Evolutionary conservation across 192 early-diverging fungal species (phyloP), one percentile per base, ranked within the genome.

Genomic region (Gamsiella multidivaricata): DNA sequence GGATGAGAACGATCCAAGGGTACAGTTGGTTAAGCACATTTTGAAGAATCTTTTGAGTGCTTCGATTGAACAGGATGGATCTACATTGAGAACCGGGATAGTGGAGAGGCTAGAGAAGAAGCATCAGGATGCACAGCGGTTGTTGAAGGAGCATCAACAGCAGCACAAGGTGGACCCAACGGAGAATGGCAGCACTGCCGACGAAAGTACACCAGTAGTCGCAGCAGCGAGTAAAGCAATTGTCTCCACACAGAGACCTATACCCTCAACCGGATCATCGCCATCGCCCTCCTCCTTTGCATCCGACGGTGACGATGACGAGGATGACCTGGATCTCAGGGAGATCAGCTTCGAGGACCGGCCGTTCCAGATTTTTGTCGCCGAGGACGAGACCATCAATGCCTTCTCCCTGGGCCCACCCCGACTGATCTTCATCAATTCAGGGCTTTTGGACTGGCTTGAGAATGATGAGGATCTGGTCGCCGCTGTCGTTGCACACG

Each of bases 401-500:
- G 81, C 81, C n/a, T 51, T 70, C 33, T 71, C 81, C 0, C 51
- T 82, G 28, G 80, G 80, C 6, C 73, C 69, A 8, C 53, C 73
- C 29, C 57, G 69, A 10, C 54, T 68, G 8, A 78, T 82, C 25
- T 64, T 53, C 32, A 69, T 82, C 34, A 72, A 75, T 28, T 71
- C 73, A 29, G 81, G 81, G 31, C 52, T 80, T 15, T 58, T 80
- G 62, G 62, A 80, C 12, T 70, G 61, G 55, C 56, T 82, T 22
- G 70, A 82, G 28, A 74, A 86, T 37, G 66, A 88, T 25, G 66
- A 81, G 22, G 82, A 79, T 32, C 69, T 79, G 26, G 56, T 86
- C 28, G 85, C 87, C 23, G 83, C 83, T 3, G 84, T 85, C 23
- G 52, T 88, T 14, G 76, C 84, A 17, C 87, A 88, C 60, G 87